Evolutionary conservation across 2,329 filamentous ascomycete genomes (phyloP).

Genomic region (Tympanopsis confertula): DNA sequence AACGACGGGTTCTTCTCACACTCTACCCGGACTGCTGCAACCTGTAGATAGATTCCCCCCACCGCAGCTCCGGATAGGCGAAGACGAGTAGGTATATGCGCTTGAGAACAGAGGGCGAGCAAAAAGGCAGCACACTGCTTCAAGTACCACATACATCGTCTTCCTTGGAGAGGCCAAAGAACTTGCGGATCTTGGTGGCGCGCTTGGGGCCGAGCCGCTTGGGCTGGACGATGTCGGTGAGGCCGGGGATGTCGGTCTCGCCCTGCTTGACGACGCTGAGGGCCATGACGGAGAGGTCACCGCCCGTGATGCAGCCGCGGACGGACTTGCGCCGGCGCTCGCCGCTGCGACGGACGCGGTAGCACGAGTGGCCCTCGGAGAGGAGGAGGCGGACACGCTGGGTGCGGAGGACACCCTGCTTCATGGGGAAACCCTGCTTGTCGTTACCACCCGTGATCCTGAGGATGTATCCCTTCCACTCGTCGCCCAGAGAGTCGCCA

Average conservation of each 20-base stretch:
- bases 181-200: constrained; percentile 98
- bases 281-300: constrained; percentile 89
- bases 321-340: constrained; percentile 99
- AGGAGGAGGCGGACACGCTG: constrained; percentile 97
- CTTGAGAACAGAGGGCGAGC: constrained; percentile 53
- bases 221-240: constrained; percentile 96
- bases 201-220: constrained; percentile 99
- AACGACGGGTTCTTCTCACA: constrained; percentile 32
- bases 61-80: constrained; percentile 23
- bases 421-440: constrained; percentile 99
- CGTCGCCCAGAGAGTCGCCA: constrained; percentile 89
- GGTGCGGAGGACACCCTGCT: constrained; percentile 99
- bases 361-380: constrained; percentile 94
- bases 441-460: constrained; percentile 99
- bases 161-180: constrained; percentile 99
- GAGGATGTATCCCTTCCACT: constrained; percentile 99
- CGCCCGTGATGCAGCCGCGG: constrained; percentile 95
- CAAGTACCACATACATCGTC: constrained; percentile 83
- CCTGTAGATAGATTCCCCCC: constrained; percentile 16
- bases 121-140: constrained; percentile 48
- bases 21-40: constrained; percentile 40
- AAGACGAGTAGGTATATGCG: background rate
- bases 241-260: constrained; percentile 81
- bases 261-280: constrained; percentile 97
- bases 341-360: constrained; percentile 91